These are phyloP conservation scores for Albizia julibrissin DNA, from an alignment of 306 rosid species.

Conservation along the genomic window DNA sequence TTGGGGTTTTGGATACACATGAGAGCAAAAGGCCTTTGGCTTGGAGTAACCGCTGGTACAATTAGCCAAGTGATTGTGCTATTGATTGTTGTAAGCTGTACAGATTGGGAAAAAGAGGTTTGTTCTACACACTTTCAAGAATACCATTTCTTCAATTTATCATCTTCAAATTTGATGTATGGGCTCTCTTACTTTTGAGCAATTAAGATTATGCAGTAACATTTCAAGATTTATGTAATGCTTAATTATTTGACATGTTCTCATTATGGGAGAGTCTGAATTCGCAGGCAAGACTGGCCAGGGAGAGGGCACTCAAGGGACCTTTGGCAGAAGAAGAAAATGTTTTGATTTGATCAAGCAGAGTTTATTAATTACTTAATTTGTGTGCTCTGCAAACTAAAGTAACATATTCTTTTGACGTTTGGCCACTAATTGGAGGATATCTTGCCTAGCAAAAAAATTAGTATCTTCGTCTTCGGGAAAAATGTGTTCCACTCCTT, in stretches of 20 bases:
- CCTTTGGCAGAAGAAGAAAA: background rate
- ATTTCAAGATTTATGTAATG: background rate
- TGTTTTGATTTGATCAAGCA: background rate
- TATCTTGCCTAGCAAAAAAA: too few species aligned
- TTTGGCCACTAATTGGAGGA: too few species aligned
- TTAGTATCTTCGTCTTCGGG: background rate
- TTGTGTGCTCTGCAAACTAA: background rate
- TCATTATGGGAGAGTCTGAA: background rate
- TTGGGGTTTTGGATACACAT: constrained; percentile 57
- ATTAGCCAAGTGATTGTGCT: constrained; percentile 48
- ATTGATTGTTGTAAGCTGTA: constrained; percentile 43
- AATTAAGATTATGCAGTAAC: background rate
- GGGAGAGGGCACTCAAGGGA: background rate
- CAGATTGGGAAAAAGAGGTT: constrained; percentile 76
- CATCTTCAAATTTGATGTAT: background rate
- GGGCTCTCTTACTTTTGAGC: background rate
- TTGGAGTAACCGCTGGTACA: constrained; percentile 61
- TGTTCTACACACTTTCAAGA: constrained; percentile 24
- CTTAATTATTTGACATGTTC: background rate
- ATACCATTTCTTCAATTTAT: background rate
- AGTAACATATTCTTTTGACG: too few species aligned
- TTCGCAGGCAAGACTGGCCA: background rate
- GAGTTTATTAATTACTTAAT: background rate
- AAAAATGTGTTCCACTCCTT: too few species aligned
- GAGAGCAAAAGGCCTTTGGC: constrained; percentile 75